A percentile compares a stretch with the other conserved stretches of the same genome.
phyloP scores from a whole-genome alignment of 225 moss, liverwort and hornwort species.

The Thuidium tamariscinum region DNA sequence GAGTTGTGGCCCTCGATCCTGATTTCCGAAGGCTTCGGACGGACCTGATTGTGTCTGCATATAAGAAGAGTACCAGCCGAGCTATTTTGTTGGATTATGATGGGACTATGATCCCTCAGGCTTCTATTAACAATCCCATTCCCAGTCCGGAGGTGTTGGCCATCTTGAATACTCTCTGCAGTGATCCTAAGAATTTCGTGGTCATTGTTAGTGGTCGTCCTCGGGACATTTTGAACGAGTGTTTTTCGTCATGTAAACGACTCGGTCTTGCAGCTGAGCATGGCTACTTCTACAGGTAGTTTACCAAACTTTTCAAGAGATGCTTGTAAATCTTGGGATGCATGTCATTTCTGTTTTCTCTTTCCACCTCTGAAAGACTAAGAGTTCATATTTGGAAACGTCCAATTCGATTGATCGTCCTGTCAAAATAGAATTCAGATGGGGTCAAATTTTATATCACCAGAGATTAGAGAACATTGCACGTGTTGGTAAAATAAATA shows the following conservation, averaged over 20 bases:
- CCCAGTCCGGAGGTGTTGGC: conserved; percentile 58
- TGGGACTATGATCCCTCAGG: conserved; percentile 90
- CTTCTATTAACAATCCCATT: conserved; percentile 57
- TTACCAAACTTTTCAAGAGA: not conserved
- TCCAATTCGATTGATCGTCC: not conserved
- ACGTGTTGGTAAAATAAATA: not conserved
- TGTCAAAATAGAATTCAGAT: not conserved
- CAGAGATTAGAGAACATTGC: not conserved
- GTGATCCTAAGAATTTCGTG: conserved; percentile 71
- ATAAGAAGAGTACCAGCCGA: conserved; percentile 46
- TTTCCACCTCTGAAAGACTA: not conserved
- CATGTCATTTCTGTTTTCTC: not conserved
- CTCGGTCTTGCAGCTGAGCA: conserved; percentile 91
- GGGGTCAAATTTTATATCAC: not conserved
- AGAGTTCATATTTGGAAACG: not conserved
- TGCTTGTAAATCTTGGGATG: not conserved
- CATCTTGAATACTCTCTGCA: conserved; percentile 74
- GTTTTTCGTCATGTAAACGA: conserved; percentile 55
- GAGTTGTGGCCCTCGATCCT: conserved; percentile 81
- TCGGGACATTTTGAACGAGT: conserved; percentile 46
- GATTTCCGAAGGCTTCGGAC: conserved; percentile 78
- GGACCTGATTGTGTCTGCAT: conserved; percentile 68
- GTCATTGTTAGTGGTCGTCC: conserved; percentile 85
- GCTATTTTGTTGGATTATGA: conserved; percentile 81
- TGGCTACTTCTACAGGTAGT: conserved; percentile 81